Conservation (phyloP, 2,329 filamentous ascomycete species). For the Neonectria punicea region DNA sequence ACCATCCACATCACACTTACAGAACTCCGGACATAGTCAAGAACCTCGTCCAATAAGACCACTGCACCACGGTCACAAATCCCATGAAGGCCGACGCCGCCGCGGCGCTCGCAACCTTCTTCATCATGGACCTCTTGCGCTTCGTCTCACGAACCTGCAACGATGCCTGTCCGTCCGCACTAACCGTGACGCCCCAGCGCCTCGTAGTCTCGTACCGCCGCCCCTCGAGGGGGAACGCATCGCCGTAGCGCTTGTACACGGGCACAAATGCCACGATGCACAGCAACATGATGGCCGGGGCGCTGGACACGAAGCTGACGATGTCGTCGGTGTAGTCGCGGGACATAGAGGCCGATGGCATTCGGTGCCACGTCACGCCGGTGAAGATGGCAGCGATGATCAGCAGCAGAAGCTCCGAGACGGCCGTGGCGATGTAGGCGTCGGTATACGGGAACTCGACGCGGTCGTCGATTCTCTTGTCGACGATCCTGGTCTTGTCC, state of each 20-base stretch:
- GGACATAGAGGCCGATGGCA: constrained; percentile 19
- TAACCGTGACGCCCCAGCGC: constrained; percentile 35
- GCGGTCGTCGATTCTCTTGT: constrained; percentile 30
- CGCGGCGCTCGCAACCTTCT: constrained; percentile 24
- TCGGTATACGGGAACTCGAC: constrained; percentile 40
- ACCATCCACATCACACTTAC: constrained; percentile 14
- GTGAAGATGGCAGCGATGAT: constrained; percentile 38
- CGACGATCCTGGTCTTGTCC: constrained; percentile 36
- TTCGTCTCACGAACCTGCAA: constrained; percentile 24
- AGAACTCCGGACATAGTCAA: constrained; percentile 32
- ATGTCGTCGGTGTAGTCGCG: constrained; percentile 32
- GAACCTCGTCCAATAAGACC: constrained; percentile 35
- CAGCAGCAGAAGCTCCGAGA: constrained; percentile 33
- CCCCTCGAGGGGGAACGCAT: constrained; percentile 38
- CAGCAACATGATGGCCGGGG: constrained; percentile 33
- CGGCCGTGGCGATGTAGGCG: constrained; percentile 32
- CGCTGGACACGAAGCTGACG: constrained; percentile 35
- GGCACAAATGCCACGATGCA: constrained; percentile 34
- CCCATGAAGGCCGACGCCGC: constrained; percentile 25
- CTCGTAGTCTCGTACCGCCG: constrained; percentile 32
- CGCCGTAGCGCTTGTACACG: constrained; percentile 36
- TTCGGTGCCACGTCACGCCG: constrained; percentile 39
- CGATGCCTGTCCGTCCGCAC: constrained; percentile 29
- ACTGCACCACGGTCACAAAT: constrained; percentile 29
- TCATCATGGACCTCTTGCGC: constrained; percentile 3